phyloP scores from a whole-genome alignment of 2,329 filamentous ascomycete species.

The Karstenula rhodostoma region DNA sequence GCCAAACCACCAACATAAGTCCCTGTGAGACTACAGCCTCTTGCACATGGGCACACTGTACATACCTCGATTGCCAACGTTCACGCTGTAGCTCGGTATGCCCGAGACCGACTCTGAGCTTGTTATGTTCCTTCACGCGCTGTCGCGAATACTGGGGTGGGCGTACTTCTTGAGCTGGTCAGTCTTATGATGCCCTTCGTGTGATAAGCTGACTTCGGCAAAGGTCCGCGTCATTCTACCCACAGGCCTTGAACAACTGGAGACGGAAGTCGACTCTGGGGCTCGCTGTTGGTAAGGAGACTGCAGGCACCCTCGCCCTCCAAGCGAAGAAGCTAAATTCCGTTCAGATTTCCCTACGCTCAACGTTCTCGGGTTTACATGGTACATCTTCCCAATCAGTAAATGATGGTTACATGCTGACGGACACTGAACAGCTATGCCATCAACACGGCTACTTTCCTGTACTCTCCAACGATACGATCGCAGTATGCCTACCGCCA shows the following conservation, averaged over 20 bases:
- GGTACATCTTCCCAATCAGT: slow-evolving; percentile 68
- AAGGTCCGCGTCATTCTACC: slow-evolving; percentile 90
- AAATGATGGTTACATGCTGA: slow-evolving; percentile 37
- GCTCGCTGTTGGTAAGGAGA: slow-evolving; percentile 66
- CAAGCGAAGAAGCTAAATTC: neutral
- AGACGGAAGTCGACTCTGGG: slow-evolving; percentile 79
- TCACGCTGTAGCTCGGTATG: slow-evolving; percentile 19
- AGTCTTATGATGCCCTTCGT: slow-evolving; percentile 1
- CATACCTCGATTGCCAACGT: neutral
- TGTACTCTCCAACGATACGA: slow-evolving; percentile 80
- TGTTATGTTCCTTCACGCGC: slow-evolving; percentile 40
- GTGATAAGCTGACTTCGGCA: neutral
- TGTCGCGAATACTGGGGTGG: slow-evolving; percentile 49
- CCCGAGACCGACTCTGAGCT: slow-evolving; percentile 31
- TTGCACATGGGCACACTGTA: neutral
- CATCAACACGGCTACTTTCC: slow-evolving; percentile 69
- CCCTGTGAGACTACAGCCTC: neutral
- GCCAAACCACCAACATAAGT: neutral
- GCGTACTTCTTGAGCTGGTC: slow-evolving; percentile 48
- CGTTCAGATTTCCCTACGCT: slow-evolving; percentile 76
- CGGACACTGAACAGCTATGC: neutral
- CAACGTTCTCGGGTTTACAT: slow-evolving; percentile 72
- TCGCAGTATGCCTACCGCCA: slow-evolving; percentile 85
- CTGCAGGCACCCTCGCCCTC: neutral
- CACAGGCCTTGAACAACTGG: slow-evolving; percentile 84